Base-by-base conservation (phyloP, 192 early-diverging fungal species). In the Dimargaris xerosporica region DNA sequence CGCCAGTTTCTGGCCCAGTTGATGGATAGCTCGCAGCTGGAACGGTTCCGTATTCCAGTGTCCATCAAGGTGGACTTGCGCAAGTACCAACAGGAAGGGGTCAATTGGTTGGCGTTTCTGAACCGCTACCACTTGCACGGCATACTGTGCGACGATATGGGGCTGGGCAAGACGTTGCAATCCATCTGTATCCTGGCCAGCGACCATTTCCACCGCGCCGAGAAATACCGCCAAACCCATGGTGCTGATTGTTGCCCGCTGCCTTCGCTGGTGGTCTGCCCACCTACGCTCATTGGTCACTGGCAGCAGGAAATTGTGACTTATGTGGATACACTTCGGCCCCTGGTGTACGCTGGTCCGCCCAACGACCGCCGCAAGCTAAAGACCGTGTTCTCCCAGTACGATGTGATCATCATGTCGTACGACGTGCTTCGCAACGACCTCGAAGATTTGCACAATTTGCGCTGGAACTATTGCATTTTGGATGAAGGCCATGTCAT, bases 401-500 rank as follows among this genome's bases (percentile, higher is more conserved):
- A 82, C 54, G 91, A 97, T 63, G 83, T 95, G 34, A 76, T 92
- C 3, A 90, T 99, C 66, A 91, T 88, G 78, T 97, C 94, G 10
- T 99, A 99, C 67, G 94, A 99, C 69, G 88, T 95, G 9, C 82
- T 97, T 53, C 85, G 94, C 52, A 94, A 95, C 69, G 96, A 99
- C 68, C 87, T 96, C 62, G 91, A 94, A 30, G 79, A 85, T 12
- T 67, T 97, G 51, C 65, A 70, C 3, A 64, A 68, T 13, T 73
- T 87, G 41, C 67, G 78, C 58, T 98, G 89, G 86, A 96, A 97
- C 72, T 98, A 95, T 69, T 94, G 91, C 66, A 85, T 95, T 56
- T 73, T 99, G 47, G 96, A 99, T 70, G 96, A 99, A 75, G 96
- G 96, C 0, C 96, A 99, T 66, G 81, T 92, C 29, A 99, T 99